Evolutionary conservation across 2,329 filamentous ascomycete genomes (phyloP), one percentile per base, ranked within the genome.

Genomic region (Cercospora sp.): DNA sequence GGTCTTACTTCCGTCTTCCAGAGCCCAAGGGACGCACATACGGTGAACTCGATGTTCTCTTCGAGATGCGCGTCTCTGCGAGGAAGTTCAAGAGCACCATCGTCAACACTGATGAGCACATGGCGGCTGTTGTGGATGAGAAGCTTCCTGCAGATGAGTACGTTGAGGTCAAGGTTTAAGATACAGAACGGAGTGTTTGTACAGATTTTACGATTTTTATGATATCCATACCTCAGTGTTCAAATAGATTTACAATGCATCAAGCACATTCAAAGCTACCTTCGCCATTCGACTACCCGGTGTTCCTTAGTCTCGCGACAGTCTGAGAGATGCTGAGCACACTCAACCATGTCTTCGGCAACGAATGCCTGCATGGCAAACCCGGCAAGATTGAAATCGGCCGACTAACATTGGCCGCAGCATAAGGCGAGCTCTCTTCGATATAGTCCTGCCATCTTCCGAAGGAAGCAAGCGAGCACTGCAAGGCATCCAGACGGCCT

Each of bases 21-120:
- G 81, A 82, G 69, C 75, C 80, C 1, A 81, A 81, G 73, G 78
- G 76, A 23, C 76, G 80, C 23, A 81, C 80, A 1, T 81, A 79
- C 67, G 79, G 73, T 8, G 81, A 82, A 72, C 72, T 83, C 31
- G 81, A 83, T 71, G 74, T 81, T 58, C 75, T 83, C 45, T 83
- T 83, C 68, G 79, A 81, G 69, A 75, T 75, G 33, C 69, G 73
- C 5, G 74, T 82, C 8, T 70, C 76, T 9, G 81, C 81, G 9
- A 75, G 80, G 23, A 78, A 80, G 63, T 83, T 75, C 77, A 63
- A 61, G 53, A 60, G 45, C 12, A 72, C 69, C 6, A 65, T 62
- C n/a, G 60, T 72, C 30, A 66, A 69, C 53, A 60, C 65, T n/a
- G 62, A 64, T 31, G 62, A 58, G 51, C 62, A 64, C 16, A 39